A percentile compares a stretch with the other conserved stretches of the same genome.
Evolutionary conservation across 2,329 filamentous ascomycete species (phyloP).

Genomic region (Nemania sp.): DNA sequence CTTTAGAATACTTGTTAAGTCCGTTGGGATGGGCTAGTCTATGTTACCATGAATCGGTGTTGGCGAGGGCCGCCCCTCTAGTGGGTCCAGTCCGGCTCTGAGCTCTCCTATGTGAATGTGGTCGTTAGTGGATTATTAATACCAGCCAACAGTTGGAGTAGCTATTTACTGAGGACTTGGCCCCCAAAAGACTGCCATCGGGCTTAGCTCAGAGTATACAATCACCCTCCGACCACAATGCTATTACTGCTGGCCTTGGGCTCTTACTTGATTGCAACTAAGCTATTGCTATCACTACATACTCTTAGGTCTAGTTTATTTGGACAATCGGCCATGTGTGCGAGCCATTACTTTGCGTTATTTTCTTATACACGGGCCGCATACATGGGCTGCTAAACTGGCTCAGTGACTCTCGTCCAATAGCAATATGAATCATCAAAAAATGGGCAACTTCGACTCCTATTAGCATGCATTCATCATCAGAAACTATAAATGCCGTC

Average conservation of each 20-base stretch:
- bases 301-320: neutral
- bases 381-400: neutral
- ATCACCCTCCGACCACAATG: neutral
- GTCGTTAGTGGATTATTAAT: neutral
- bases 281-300: neutral
- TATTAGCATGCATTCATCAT: no score
- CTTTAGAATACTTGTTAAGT: neutral
- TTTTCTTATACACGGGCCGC: neutral
- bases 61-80: neutral
- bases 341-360: neutral
- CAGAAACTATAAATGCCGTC: no score
- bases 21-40: neutral
- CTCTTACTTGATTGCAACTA: neutral
- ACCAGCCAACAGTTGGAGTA: neutral
- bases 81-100: neutral
- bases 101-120: neutral
- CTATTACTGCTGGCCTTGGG: neutral
- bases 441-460: neutral
- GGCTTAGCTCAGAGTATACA: neutral
- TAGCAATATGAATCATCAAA: constrained; percentile 1
- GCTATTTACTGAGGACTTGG: no score
- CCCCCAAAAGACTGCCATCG: neutral
- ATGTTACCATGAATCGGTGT: neutral
- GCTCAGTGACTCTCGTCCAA: neutral
- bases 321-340: neutral